Percentiles rank a stretch among this genome's conserved stretches.
Conservation (phyloP, 768 basidiomycete species). For the Leccinum imitatum region DNA sequence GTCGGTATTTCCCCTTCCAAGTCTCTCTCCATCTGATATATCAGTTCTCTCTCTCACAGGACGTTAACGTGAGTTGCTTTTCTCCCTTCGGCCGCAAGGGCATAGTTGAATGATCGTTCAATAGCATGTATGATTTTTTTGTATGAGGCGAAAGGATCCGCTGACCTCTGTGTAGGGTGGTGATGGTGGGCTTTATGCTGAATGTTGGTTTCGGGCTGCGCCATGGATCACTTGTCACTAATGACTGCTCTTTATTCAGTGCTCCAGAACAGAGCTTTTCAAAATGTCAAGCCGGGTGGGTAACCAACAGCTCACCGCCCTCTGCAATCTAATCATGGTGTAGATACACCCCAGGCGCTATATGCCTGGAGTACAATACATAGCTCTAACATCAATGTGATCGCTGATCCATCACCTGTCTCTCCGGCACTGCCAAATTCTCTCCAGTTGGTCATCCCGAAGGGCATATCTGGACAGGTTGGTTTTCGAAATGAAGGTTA, state of each 20-base stretch:
- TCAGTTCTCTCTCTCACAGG: slow-evolving; percentile 33
- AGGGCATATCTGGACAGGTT: slow-evolving; percentile 37
- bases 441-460: slow-evolving; percentile 48
- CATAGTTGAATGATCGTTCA: neutral
- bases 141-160: neutral
- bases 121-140: slow-evolving; percentile 35
- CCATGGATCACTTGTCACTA: neutral
- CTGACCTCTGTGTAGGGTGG: slow-evolving; percentile 50
- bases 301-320: neutral
- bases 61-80: slow-evolving; percentile 54
- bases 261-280: slow-evolving; percentile 68
- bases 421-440: slow-evolving; percentile 64
- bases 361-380: slow-evolving; percentile 53
- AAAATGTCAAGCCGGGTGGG: slow-evolving; percentile 55
- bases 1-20: slow-evolving; percentile 26
- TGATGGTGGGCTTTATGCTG: slow-evolving; percentile 66
- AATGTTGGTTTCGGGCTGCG: slow-evolving; percentile 38
- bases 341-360: slow-evolving; percentile 49
- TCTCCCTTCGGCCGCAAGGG: neutral
- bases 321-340: neutral
- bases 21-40: neutral
- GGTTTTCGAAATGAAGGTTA: slow-evolving; percentile 62
- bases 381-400: slow-evolving; percentile 44
- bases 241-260: slow-evolving; percentile 35
- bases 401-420: slow-evolving; percentile 50